Evolutionary conservation across 2,329 filamentous ascomycete genomes (phyloP), one percentile per base, ranked within the genome.

Genomic region (Pseudocercospora crystallina): DNA sequence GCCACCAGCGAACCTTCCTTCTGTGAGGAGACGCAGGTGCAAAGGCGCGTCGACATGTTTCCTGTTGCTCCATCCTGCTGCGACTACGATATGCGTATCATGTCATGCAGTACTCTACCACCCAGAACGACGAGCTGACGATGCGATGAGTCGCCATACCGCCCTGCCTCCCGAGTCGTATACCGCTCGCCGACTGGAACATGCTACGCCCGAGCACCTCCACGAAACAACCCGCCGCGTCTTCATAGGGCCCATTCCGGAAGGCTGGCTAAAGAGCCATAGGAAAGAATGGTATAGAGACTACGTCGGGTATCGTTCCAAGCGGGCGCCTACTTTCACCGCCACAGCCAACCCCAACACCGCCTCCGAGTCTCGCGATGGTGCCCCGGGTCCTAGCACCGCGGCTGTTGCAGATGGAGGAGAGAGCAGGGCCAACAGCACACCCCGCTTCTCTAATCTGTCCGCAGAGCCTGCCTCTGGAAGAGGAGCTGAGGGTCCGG

Each of bases 201-300:
- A 86, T 74, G 79, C 81, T 42, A 81, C 79, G 37, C 75, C 81
- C 17, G 76, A 80, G 52, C 83, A 86, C 62, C 69, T 86, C 35
- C 77, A 85, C 67, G 70, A 82, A 58, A 85, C 83, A 5, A 80
- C 76, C 44, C 75, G 79, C 47, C 79, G 83, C 47, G 80, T 79
- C 68, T 86, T 86, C 68, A 82, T 86, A 51, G 83, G 83, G 1
- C 83, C 83, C 32, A 81, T 85, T 32, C 83, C 83, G 38, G 79
- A 82, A 60, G 81, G 80, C 49, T 86, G 83, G 83, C 73, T 85
- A 47, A 80, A 80, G 59, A 80, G 77, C 53, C 80, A 85, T 65
- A 75, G 81, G 45, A 82, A 82, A 60, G 76, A 80, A 51, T 85
- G 83, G 83, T 85, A 84, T 68, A 79, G 73, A 58, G 69, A 74